Conservation (phyloP, 306 rosid species). For the Arachis hypogaea region DNA sequence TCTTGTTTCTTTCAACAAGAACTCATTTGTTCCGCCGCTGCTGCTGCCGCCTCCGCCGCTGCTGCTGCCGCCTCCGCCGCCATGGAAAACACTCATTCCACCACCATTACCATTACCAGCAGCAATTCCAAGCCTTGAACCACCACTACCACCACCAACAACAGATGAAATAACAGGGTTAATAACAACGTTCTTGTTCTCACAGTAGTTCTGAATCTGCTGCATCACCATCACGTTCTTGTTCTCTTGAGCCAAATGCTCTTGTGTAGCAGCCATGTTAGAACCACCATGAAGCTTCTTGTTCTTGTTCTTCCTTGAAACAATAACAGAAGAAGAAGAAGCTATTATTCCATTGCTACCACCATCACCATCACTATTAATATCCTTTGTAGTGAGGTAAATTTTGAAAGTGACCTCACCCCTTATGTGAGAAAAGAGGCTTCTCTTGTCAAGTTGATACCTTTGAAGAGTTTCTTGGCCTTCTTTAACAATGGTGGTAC, state of each 20-base stretch:
- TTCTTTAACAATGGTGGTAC: conserved; percentile 53
- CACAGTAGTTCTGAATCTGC: conserved; percentile 42
- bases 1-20: conserved; percentile 62
- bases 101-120: conserved; percentile 9
- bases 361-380: conserved; percentile 5
- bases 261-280: conserved; percentile 36
- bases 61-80: conserved; percentile 20
- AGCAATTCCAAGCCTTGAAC: conserved; percentile 15
- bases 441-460: conserved; percentile 57
- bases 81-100: conserved; percentile 35
- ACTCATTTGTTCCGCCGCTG: conserved; percentile 36
- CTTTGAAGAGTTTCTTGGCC: conserved; percentile 53
- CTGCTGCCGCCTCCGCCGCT: conserved; percentile 20
- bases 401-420: conserved; percentile 66
- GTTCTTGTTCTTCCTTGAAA: conserved; percentile 54
- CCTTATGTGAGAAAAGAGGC: conserved; percentile 63
- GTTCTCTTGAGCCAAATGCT: conserved; percentile 31
- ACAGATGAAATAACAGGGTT: conserved; percentile 34
- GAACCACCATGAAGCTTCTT: conserved; percentile 42
- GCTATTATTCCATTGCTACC: conserved; percentile 38
- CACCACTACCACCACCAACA: background rate
- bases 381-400: conserved; percentile 46
- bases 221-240: conserved; percentile 29
- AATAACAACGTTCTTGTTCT: conserved; percentile 49
- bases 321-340: conserved; percentile 9